These are phyloP conservation scores for Guillardia theta DNA, from an alignment of 78 protist genomes.

Conservation along the genomic window DNA sequence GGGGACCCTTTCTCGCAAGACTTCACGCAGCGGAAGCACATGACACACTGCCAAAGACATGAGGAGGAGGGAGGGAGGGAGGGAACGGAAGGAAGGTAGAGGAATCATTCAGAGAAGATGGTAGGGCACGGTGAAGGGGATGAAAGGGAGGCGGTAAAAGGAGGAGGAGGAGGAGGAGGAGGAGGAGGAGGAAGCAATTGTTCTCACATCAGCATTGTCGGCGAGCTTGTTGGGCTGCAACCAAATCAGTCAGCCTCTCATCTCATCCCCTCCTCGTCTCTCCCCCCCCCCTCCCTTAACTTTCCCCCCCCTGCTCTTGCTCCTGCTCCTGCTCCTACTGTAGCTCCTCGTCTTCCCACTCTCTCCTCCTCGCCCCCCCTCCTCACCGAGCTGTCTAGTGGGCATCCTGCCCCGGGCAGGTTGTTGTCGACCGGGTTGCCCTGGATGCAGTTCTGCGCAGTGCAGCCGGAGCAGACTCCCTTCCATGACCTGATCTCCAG, in stretches of 20 bases:
- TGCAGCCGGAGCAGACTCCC: conserved; percentile 5
- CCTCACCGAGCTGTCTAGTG: neutral
- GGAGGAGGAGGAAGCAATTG: neutral
- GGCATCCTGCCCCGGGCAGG: neutral
- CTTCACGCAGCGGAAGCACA: neutral
- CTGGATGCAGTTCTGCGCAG: neutral
- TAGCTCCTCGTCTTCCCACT: no score
- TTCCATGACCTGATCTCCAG: neutral
- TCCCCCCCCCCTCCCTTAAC: neutral
- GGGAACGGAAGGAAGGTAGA: neutral
- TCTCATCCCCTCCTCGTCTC: neutral
- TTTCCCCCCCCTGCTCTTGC: no score
- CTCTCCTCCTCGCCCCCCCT: no score
- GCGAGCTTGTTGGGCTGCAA: neutral
- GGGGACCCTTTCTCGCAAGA: neutral
- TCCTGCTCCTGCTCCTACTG: no score
- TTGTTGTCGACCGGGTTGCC: neutral
- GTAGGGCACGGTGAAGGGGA: no score
- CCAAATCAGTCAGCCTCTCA: neutral
- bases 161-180: neutral
- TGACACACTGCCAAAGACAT: neutral
- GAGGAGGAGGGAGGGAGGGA: neutral
- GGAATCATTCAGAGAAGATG: no score
- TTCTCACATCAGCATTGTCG: neutral
- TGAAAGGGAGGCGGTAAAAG: neutral